A percentile compares a stretch with the other conserved stretches of the same genome.
Conservation (phyloP, 1,284 basidiomycete genomes). For the Cystobasidium pallidum region DNA sequence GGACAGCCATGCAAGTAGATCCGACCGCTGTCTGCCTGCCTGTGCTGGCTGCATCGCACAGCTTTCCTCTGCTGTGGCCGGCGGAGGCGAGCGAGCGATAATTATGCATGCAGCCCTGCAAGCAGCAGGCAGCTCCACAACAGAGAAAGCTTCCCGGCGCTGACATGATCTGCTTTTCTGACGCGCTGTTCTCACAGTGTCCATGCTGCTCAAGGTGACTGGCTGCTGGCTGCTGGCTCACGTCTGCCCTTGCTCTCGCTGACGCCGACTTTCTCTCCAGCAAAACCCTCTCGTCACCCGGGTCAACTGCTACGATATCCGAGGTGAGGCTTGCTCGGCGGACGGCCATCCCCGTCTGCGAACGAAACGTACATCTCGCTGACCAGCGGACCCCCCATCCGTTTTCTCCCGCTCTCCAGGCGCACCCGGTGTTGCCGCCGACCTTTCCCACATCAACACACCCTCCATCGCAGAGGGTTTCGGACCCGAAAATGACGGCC, state of each 20-base stretch:
- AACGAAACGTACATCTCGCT: no score
- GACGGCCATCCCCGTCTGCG: constrained; percentile 70
- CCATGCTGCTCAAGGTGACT: constrained; percentile 44
- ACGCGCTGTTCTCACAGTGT: constrained; percentile 19
- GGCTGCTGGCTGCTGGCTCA: neutral
- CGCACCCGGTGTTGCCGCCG: constrained; percentile 53
- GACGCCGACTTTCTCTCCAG: constrained; percentile 60
- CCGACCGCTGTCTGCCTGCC: neutral
- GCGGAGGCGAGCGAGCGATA: no score
- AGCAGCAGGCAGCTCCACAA: no score
- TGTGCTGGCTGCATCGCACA: no score
- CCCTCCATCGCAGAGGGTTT: constrained; percentile 80
- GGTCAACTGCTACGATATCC: constrained; percentile 78
- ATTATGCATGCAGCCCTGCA: no score
- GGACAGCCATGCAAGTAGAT: constrained; percentile 38
- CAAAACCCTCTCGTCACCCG: constrained; percentile 76
- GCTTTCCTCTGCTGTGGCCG: no score
- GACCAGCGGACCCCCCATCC: neutral
- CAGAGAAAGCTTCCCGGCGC: no score
- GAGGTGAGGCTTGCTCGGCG: constrained; percentile 86
- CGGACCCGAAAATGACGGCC: constrained; percentile 70
- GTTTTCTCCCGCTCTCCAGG: neutral
- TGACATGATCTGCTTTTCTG: neutral
- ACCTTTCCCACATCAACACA: constrained; percentile 77
- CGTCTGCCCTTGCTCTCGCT: neutral